Evolutionary conservation across 2,329 filamentous ascomycete genomes (phyloP), one percentile per base, ranked within the genome.

Genomic region (Metarhizium anisopliae): DNA sequence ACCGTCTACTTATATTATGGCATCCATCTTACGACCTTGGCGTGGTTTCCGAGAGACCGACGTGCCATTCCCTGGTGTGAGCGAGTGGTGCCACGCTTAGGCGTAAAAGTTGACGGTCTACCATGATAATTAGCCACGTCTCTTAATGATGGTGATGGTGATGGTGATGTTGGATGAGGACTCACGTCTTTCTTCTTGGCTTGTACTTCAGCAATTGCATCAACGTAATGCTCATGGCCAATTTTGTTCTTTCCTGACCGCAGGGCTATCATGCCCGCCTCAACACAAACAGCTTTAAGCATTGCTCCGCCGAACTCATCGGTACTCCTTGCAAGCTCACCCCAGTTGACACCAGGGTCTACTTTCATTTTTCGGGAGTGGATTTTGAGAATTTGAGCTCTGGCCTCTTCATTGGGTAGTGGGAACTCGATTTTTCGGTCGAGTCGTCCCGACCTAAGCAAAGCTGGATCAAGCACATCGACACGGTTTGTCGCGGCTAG

Each of bases 371-470:
- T 99, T 66, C 94, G 85, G 57, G 89, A 95, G 76, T 99, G 94
- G 63, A 99, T 99, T 74, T 91, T 91, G 64, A 99, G 77, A 72
- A 99, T 99, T 76, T 99, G 93, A 20, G 93, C 93, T 59, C 94
- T 86, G 2, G 94, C 92, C 75, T 99, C 94, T 74, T 99, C 95
- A 68, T 99, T 99, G 4, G 94, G 94, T 54, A 99, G 80, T 1
- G 94, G 94, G 74, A 99, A 99, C 74, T 99, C 94, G 67, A 97
- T 97, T 80, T 97, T 97, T 69, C 92, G 84, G 72, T 97, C 92
- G 59, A 97, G 79, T 76, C 92, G 91, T 56, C 92, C 92, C 30
- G 91, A 95, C 68, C 92, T 89, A 38, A 97, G 82, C 59, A 97
- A 79, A 25, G 92, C 93, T 7, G 92, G 92, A 70, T 96, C 93